These are phyloP conservation scores for Colletotrichum sp. DNA, from an alignment of 2,329 filamentous ascomycete genomes.

Conservation along the genomic window DNA sequence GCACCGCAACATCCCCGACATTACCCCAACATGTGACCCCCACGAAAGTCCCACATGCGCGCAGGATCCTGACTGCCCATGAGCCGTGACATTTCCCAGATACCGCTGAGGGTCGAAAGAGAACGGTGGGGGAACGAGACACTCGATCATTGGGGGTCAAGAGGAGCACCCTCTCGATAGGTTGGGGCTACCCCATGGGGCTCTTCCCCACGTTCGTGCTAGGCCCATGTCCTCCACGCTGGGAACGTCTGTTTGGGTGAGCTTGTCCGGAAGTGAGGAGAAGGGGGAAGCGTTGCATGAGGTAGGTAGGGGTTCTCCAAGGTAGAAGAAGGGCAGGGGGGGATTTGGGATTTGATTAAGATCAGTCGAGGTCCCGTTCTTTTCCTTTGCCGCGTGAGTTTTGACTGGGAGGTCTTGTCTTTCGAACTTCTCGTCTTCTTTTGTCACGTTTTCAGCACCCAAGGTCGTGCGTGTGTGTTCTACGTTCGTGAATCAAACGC, in stretches of 20 bases:
- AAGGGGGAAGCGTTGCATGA: background rate
- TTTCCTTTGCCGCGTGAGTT: background rate
- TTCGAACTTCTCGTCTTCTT: background rate
- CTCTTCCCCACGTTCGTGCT: conserved; percentile 5
- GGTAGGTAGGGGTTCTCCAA: background rate
- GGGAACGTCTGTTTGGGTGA: background rate
- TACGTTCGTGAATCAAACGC: background rate
- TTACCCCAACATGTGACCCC: conserved; percentile 12
- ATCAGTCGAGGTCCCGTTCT: background rate
- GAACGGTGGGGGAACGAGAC: background rate
- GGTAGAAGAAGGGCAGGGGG: background rate
- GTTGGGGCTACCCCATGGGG: conserved; percentile 12
- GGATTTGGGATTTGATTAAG: background rate
- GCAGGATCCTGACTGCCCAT: background rate
- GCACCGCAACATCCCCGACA: background rate
- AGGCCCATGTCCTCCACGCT: background rate
- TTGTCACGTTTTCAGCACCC: background rate
- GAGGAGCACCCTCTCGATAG: background rate
- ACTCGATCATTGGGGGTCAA: background rate
- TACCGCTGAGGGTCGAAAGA: background rate
- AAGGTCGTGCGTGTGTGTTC: background rate
- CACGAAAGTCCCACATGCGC: conserved; percentile 1
- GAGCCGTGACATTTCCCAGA: too few species aligned
- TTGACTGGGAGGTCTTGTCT: background rate
- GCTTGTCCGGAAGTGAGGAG: background rate